Base-by-base conservation (phyloP, 1,139 yeast species). In the Nakaseomyces glabratus region DNA sequence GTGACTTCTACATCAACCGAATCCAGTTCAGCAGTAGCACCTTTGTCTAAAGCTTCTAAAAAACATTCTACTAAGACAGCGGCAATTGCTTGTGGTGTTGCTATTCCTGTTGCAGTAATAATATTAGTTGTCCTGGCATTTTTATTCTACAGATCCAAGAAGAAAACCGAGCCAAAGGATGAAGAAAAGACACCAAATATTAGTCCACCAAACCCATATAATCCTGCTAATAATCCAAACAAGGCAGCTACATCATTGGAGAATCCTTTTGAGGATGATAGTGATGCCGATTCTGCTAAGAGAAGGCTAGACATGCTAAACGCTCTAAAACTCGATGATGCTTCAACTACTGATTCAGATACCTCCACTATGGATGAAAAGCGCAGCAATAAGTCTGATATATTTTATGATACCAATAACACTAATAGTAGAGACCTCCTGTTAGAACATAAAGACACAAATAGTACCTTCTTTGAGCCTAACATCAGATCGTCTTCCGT, bases 31-130 rank as follows among this genome's bases (percentile, higher is more conserved):
- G 34, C 55, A 1, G 42, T 48, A 14, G 49, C 55, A 6, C 49
- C 30, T 11, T 8, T 26, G 20, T 14, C 30, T n/a, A 26, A 26
- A 21, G 18, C 15, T 11, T 17, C 30, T 4, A 26, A 17, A 18
- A 26, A 17, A 7, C 17, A 26, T 2, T n/a, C 20, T 20, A 51
- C 46, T 13, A 51, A 69, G 44, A 68, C 71, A 4, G 63, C 84
- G 15, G 95, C 94, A 0, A 81, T 88, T 51, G 93, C 86, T 1
- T 71, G 88, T 42, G 96, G 95, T 35, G 90, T 82, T n/a, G 82
- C 81, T 4, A 69, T 88, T 34, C 95, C 95, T 1, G 57, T 72
- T 0, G 67, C 66, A 16, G 62, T 71, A 0, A 48, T 82, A 7
- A 51, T 72, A 1, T 52, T 72, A 0, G 62, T 68, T 2, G 63